A percentile compares a stretch with the other conserved stretches of the same genome.
Conservation (phyloP, 495 filamentous ascomycete genomes). For the Penicillium canescens region DNA sequence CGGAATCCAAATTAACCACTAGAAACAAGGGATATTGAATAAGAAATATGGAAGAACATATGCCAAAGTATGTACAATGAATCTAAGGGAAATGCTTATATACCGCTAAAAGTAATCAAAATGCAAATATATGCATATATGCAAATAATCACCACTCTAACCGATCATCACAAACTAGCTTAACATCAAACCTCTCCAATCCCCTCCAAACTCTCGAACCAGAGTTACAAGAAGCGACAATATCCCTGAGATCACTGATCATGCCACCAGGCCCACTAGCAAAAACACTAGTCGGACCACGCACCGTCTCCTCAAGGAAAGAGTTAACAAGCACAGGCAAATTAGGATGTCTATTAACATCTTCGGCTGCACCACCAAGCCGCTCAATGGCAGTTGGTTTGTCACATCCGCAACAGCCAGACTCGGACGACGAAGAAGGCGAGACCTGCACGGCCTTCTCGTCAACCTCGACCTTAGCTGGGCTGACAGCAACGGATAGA, state of each 20-base stretch:
- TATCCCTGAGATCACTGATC: constrained; percentile 53
- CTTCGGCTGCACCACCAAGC: constrained; percentile 6
- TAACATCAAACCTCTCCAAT: constrained; percentile 55
- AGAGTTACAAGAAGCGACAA: constrained; percentile 55
- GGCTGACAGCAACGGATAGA: not conserved
- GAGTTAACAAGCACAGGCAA: constrained; percentile 20
- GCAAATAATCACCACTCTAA: constrained; percentile 24
- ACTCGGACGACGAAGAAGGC: not conserved
- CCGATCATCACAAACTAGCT: constrained; percentile 55
- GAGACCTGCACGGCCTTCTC: constrained; percentile 11
- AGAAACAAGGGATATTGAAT: too few species aligned
- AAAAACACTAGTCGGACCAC: constrained; percentile 54
- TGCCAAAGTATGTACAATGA: constrained; percentile 5
- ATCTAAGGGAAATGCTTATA: not conserved
- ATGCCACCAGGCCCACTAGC: constrained; percentile 63
- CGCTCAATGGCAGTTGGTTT: constrained; percentile 8
- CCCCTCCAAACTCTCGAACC: constrained; percentile 53
- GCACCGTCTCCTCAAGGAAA: constrained; percentile 28
- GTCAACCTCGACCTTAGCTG: not conserved
- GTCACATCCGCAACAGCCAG: constrained; percentile 11
- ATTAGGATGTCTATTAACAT: constrained; percentile 30
- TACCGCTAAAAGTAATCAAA: not conserved
- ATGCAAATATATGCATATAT: not conserved
- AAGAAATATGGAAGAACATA: too few species aligned
- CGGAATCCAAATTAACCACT: too few species aligned